Conservation (phyloP, 495 filamentous ascomycete genomes). For the Cryomyces minteri region DNA sequence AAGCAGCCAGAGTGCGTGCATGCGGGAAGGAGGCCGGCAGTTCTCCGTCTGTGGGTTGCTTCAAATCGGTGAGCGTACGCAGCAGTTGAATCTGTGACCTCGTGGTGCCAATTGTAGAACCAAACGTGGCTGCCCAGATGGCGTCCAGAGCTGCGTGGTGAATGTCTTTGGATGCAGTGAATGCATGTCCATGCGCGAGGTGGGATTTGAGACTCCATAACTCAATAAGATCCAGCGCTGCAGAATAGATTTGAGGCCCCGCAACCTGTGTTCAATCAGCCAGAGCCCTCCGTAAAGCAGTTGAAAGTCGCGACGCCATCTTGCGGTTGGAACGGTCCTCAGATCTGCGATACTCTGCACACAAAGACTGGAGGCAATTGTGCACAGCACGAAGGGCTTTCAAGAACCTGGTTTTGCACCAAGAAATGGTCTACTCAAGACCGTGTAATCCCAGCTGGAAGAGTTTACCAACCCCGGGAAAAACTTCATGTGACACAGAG, state of each 20-base stretch:
- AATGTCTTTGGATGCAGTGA: slow-evolving; percentile 16
- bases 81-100: not conserved
- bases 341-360: no score
- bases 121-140: slow-evolving; percentile 19
- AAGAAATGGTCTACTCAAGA: no score
- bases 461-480: no score
- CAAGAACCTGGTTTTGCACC: no score
- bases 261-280: not conserved
- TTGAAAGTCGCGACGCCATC: no score
- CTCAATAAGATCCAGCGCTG: not conserved
- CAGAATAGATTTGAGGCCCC: not conserved
- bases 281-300: no score
- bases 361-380: no score
- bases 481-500: no score
- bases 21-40: not conserved
- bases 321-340: no score
- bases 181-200: slow-evolving; percentile 1
- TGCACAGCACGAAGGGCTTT: no score
- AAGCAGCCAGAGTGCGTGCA: not conserved
- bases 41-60: not conserved
- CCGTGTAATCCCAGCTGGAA: no score
- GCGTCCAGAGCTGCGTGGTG: slow-evolving; percentile 18
- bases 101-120: not conserved
- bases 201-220: slow-evolving; percentile 1
- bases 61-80: not conserved